Conservation (phyloP, 495 filamentous ascomycete species). For the Penicillium psychrofluorescens region DNA sequence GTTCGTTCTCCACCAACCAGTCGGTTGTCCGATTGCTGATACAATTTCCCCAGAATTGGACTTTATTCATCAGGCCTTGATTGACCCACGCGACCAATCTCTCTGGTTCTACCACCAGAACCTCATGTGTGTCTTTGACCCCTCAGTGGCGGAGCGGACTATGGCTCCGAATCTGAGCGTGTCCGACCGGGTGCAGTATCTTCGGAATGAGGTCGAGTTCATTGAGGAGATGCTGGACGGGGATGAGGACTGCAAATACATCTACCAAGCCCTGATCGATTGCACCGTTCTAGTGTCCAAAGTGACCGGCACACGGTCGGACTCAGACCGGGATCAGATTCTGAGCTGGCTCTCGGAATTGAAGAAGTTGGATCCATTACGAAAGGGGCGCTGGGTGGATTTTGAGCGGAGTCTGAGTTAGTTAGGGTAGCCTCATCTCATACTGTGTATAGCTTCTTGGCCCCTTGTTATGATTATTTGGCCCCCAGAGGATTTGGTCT, state of each 20-base stretch:
- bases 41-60: constrained; percentile 50
- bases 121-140: constrained; percentile 59
- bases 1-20: constrained; percentile 28
- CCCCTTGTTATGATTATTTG: neutral
- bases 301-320: constrained; percentile 24
- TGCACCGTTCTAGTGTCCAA: constrained; percentile 34
- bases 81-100: constrained; percentile 85
- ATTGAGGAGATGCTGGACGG: constrained; percentile 69
- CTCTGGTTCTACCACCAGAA: constrained; percentile 95
- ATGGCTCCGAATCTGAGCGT: constrained; percentile 56
- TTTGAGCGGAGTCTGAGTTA: constrained; percentile 35
- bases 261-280: constrained; percentile 71
- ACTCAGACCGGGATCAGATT: constrained; percentile 36
- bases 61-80: constrained; percentile 68
- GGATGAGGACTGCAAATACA: constrained; percentile 69
- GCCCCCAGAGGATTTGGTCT: neutral
- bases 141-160: constrained; percentile 36
- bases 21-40: neutral
- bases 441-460: neutral
- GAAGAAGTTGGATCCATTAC: constrained; percentile 60
- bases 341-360: constrained; percentile 57
- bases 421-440: neutral
- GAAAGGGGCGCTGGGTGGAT: constrained; percentile 62
- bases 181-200: constrained; percentile 56
- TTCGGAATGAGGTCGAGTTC: constrained; percentile 59